A percentile compares a stretch with the other conserved stretches of the same genome.
phyloP scores from a whole-genome alignment of 1,284 basidiomycete genomes.

The Pyrrhoderma noxium region DNA sequence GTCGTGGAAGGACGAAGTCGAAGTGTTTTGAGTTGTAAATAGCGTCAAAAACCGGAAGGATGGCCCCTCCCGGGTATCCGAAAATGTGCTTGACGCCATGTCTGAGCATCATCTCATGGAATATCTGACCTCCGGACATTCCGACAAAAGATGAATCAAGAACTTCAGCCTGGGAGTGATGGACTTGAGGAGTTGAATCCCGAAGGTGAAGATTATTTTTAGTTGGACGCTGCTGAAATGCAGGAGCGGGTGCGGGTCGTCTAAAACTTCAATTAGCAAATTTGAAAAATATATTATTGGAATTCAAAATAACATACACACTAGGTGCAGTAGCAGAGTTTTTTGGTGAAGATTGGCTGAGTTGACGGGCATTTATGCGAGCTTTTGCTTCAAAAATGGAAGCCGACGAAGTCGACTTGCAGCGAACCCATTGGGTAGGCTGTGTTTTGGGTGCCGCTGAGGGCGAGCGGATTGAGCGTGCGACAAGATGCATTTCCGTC shows the following conservation, averaged over 20 bases:
- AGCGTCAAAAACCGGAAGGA: constrained; percentile 97
- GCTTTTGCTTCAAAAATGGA: constrained; percentile 64
- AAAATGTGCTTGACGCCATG: constrained; percentile 97
- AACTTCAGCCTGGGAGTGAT: constrained; percentile 35
- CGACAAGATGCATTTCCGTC: constrained; percentile 13
- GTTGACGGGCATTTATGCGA: constrained; percentile 61
- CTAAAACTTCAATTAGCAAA: constrained; percentile 29
- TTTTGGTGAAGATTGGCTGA: constrained; percentile 59
- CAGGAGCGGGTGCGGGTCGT: constrained; percentile 57
- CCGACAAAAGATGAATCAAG: constrained; percentile 84
- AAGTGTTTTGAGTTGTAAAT: constrained; percentile 97
- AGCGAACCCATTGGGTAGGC: constrained; percentile 11
- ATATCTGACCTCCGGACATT: constrained; percentile 93
- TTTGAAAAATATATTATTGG: constrained; percentile 16
- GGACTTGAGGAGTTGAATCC: constrained; percentile 36
- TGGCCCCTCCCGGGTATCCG: constrained; percentile 96
- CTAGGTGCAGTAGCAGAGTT: constrained; percentile 48
- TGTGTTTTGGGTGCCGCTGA: constrained; percentile 7
- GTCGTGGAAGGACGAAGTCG: constrained; percentile 91
- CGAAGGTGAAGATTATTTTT: constrained; percentile 36
- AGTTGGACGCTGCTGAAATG: constrained; percentile 59
- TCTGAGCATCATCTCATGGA: constrained; percentile 99
- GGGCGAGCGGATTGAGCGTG: constrained; percentile 12
- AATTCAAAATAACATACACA: constrained; percentile 33
- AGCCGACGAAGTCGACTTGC: constrained; percentile 26